phyloP scores from a whole-genome alignment of 805 yeast species.

The Barnettozyma wickerhamii region DNA sequence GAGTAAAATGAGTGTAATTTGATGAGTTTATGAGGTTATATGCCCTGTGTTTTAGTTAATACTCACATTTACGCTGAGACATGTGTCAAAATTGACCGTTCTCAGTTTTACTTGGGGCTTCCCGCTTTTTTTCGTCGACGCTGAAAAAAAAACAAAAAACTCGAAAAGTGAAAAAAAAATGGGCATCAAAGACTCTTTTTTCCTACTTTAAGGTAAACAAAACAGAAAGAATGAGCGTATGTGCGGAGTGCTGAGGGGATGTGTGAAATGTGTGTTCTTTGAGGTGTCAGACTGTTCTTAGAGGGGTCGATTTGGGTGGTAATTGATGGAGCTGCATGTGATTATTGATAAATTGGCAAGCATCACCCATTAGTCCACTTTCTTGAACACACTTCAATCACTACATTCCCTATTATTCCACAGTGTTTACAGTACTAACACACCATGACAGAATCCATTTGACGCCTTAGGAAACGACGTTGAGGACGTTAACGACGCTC shows the following conservation, averaged over 20 bases:
- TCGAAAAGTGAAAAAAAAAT: conserved; percentile 1
- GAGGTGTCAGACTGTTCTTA: too few species aligned
- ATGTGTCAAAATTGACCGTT: too few species aligned
- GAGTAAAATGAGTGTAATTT: too few species aligned
- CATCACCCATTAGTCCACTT: too few species aligned
- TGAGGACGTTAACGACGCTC: conserved; percentile 62
- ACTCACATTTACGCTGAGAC: conserved; percentile 13
- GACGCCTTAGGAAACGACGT: conserved; percentile 85
- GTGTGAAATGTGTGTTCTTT: too few species aligned
- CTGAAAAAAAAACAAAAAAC: conserved; percentile 6
- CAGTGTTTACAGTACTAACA: conserved; percentile 7
- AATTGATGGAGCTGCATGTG: too few species aligned
- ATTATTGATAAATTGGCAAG: not conserved
- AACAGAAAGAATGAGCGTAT: conserved; percentile 10
- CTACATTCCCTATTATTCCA: too few species aligned
- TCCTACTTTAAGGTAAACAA: conserved; percentile 1
- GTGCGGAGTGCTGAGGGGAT: too few species aligned
- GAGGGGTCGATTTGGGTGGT: too few species aligned
- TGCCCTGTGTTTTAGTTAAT: not conserved
- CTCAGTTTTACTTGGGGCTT: not conserved
- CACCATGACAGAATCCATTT: conserved; percentile 60
- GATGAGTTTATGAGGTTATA: not conserved
- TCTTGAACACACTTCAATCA: too few species aligned
- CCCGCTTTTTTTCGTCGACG: conserved; percentile 11
- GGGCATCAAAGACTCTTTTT: not conserved